Evolutionary conservation across 306 rosid species (phyloP), one percentile per base, ranked within the genome.

Genomic region (Rubus idaeus): DNA sequence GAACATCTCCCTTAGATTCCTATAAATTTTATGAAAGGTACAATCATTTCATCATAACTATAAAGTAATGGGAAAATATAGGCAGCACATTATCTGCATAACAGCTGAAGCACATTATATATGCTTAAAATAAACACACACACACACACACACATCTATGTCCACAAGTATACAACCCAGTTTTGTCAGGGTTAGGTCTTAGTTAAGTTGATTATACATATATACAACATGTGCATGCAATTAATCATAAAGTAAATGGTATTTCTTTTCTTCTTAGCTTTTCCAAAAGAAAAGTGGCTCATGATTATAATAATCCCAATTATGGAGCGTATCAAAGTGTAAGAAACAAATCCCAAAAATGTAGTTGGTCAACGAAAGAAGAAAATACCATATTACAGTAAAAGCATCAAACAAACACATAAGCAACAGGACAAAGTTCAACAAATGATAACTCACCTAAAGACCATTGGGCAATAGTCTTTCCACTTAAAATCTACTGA

Each of bases 401-500:
- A 84, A 52, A 68, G 60, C 61, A 73, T 80, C 71, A 73, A 61
- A 51, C 52, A 83, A 44, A 84, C 9, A 52, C 37, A 78, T 17
- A 20, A 6, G 71, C 50, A 62, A 45, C 68, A 55, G 8, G 42
- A 46, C 68, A 79, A 72, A 65, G 49, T 39, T 68, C 10, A 86
- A 35, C 16, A 39, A 73, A 40, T 68, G 73, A 82, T 74, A 55
- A 76, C 88, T 77, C 72, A 95, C 99, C 97, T 92, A 89, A 95
- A 95, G 56, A 95, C 99, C 99, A 95, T 95, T 3, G 97, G 97
- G 74, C 99, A 95, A 61, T 95, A 95, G 85, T 95, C 99, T 79
- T 95, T 95, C 99, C 99, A 95, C 83, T 91, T 95, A 81, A 95
- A 95, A 86, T 88, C 97, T 70, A 92, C 99, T 5, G 99, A 95